Evolutionary conservation across 768 basidiomycete genomes (phyloP).

Genomic region (Kwoniella europaea): DNA sequence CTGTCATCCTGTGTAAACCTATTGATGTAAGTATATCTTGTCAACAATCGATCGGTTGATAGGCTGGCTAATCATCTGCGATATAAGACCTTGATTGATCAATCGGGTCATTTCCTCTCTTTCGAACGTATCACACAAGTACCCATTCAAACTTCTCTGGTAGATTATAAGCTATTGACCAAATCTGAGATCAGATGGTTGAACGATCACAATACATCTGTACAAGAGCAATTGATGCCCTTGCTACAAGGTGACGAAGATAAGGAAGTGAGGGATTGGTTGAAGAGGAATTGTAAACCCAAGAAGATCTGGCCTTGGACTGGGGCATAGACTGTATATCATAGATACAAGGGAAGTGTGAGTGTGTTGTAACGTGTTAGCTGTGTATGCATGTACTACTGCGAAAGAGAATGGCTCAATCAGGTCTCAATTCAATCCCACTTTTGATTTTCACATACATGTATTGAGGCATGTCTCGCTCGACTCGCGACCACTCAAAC

Average conservation of each 20-base stretch:
- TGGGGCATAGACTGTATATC: conserved; percentile 9
- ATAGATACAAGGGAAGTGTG: not conserved
- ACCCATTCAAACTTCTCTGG: conserved; percentile 88
- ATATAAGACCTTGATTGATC: not conserved
- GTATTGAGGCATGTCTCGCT: too few species aligned
- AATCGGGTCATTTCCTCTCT: conserved; percentile 16
- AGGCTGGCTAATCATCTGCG: too few species aligned
- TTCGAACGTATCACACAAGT: conserved; percentile 64
- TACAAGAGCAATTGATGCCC: conserved; percentile 45
- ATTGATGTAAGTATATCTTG: conserved; percentile 62
- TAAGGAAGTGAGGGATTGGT: conserved; percentile 47
- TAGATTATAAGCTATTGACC: conserved; percentile 79
- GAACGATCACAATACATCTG: conserved; percentile 61
- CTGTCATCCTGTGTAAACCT: conserved; percentile 74
- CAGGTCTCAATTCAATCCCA: too few species aligned
- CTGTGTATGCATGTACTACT: not conserved
- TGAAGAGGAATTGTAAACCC: conserved; percentile 44
- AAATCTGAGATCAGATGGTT: conserved; percentile 88
- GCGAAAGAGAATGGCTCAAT: too few species aligned
- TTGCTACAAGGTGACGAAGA: conserved; percentile 42
- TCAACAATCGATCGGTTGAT: too few species aligned
- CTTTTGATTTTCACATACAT: too few species aligned
- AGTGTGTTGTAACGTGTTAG: not conserved
- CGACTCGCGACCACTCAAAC: too few species aligned
- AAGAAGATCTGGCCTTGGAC: conserved; percentile 52